Conservation (phyloP, 768 basidiomycete genomes). For the Exsudoporus frostii region DNA sequence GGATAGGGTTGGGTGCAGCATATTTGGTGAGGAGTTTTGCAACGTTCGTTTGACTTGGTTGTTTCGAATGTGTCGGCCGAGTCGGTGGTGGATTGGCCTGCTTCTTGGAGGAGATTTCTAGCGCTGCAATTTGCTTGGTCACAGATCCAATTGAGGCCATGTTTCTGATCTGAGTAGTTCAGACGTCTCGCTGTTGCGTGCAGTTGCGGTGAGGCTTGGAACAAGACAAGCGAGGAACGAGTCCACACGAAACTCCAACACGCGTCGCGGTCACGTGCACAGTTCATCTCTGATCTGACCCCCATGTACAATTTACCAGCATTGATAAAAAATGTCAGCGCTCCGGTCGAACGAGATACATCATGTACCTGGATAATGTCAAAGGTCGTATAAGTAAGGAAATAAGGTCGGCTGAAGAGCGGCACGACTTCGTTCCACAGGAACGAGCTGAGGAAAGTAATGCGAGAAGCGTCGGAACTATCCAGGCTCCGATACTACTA, state of each 20-base stretch:
- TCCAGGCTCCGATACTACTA: neutral
- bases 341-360: too few species aligned
- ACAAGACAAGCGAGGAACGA: neutral
- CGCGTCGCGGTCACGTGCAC: slow-evolving; percentile 31
- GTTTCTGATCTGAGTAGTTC: neutral
- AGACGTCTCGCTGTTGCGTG: neutral
- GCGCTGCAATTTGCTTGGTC: slow-evolving; percentile 65
- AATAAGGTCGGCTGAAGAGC: too few species aligned
- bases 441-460: neutral
- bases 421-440: neutral
- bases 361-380: too few species aligned
- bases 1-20: slow-evolving; percentile 55
- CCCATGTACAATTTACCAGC: too few species aligned
- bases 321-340: too few species aligned
- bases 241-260: slow-evolving; percentile 11
- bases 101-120: slow-evolving; percentile 60
- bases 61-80: slow-evolving; percentile 44
- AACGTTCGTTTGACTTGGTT: slow-evolving; percentile 57
- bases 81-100: slow-evolving; percentile 32
- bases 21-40: slow-evolving; percentile 74
- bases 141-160: slow-evolving; percentile 52
- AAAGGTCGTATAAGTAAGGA: too few species aligned
- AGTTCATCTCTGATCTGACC: neutral
- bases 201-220: neutral
- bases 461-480: neutral